phyloP scores from a whole-genome alignment of 2,329 filamentous ascomycete genomes.

The Penicillium sp. region DNA sequence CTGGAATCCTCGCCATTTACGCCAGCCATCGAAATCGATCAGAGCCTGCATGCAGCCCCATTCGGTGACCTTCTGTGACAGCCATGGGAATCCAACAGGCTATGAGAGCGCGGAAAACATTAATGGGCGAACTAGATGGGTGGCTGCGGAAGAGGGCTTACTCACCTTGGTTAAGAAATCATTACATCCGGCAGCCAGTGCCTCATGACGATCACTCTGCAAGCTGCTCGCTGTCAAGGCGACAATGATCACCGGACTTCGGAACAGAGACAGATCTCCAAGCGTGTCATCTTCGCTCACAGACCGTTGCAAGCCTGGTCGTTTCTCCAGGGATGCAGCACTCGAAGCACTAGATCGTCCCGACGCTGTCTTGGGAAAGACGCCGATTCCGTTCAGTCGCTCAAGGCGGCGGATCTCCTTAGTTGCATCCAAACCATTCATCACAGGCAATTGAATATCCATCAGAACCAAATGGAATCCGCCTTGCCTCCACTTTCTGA shows the following conservation, averaged over 20 bases:
- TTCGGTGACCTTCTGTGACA: constrained; percentile 96
- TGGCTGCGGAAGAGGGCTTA: constrained; percentile 9
- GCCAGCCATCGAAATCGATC: constrained; percentile 98
- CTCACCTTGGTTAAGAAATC: constrained; percentile 95
- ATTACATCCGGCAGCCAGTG: constrained; percentile 92
- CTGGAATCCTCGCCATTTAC: constrained; percentile 88
- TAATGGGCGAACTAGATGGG: background rate
- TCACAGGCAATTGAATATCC: constrained; percentile 96
- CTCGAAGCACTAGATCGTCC: constrained; percentile 51
- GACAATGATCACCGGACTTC: constrained; percentile 96
- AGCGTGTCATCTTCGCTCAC: constrained; percentile 42
- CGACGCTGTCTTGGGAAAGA: constrained; percentile 72
- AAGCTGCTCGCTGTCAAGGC: constrained; percentile 91
- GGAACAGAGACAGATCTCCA: constrained; percentile 65
- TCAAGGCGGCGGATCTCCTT: constrained; percentile 91
- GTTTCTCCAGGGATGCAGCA: constrained; percentile 23
- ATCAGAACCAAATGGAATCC: constrained; percentile 96
- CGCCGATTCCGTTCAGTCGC: constrained; percentile 86
- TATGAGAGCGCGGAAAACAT: constrained; percentile 41
- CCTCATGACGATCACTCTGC: constrained; percentile 93
- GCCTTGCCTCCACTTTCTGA: constrained; percentile 87
- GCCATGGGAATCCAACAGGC: constrained; percentile 97
- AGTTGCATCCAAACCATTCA: constrained; percentile 93
- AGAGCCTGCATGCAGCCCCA: constrained; percentile 99
- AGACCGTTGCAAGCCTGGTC: constrained; percentile 23